Percentiles rank a stretch among this genome's conserved stretches.
These are phyloP conservation scores for Boletus subcaerulescens DNA, from an alignment of 768 basidiomycete species.

Conservation along the genomic window DNA sequence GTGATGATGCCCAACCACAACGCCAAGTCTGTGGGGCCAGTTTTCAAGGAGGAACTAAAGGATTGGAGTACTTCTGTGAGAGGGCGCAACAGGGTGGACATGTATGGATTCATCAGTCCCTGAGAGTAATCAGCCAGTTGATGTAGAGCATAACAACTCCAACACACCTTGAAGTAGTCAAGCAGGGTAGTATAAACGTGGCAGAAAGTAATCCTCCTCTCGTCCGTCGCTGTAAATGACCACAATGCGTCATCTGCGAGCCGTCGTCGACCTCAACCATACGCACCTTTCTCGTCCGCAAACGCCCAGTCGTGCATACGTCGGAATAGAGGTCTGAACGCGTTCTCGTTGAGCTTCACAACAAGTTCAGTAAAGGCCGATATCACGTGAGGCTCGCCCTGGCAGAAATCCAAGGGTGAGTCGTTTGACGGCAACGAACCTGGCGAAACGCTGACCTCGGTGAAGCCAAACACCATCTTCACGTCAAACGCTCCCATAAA, in stretches of 20 bases:
- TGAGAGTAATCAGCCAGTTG: slow-evolving; percentile 26
- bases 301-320: slow-evolving; percentile 96
- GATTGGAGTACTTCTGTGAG: slow-evolving; percentile 59
- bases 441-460: slow-evolving; percentile 24
- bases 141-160: neutral
- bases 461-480: slow-evolving; percentile 27
- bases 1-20: slow-evolving; percentile 66
- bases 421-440: neutral
- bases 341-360: slow-evolving; percentile 87
- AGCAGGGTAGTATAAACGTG: slow-evolving; percentile 70
- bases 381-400: slow-evolving; percentile 58
- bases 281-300: slow-evolving; percentile 48
- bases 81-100: slow-evolving; percentile 69
- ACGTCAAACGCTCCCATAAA: slow-evolving; percentile 79
- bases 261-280: neutral
- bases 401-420: neutral
- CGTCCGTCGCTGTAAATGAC: slow-evolving; percentile 25
- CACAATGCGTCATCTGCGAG: neutral
- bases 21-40: slow-evolving; percentile 30
- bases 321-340: slow-evolving; percentile 90
- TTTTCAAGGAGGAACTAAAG: slow-evolving; percentile 35
- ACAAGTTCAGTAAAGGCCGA: slow-evolving; percentile 85
- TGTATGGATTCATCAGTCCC: slow-evolving; percentile 90
- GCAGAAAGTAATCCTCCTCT: slow-evolving; percentile 69
- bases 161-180: slow-evolving; percentile 81